phyloP scores from a whole-genome alignment of 371 early-diverging fungal genomes.

The Dichotomocladium elegans region DNA sequence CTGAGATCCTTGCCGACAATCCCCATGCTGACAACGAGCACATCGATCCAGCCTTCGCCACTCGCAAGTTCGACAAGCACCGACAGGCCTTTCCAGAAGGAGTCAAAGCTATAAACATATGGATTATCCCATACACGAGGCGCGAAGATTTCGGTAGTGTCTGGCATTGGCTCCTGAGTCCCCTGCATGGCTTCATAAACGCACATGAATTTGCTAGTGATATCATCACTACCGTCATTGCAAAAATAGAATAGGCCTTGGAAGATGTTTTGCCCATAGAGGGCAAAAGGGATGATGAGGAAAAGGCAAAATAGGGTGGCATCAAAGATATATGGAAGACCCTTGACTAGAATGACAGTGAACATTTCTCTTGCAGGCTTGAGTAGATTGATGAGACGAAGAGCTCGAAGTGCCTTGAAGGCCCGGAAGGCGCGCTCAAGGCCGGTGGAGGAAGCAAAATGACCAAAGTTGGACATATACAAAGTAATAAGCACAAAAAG shows the following conservation, averaged over 20 bases:
- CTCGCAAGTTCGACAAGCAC: constrained; percentile 65
- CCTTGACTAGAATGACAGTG: constrained; percentile 51
- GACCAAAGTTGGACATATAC: constrained; percentile 50
- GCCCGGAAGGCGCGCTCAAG: constrained; percentile 57
- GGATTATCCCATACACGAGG: constrained; percentile 69
- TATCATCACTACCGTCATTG: constrained; percentile 47
- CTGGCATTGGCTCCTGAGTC: constrained; percentile 28
- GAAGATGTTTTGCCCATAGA: constrained; percentile 65
- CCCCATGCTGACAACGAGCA: constrained; percentile 53
- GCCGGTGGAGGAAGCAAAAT: constrained; percentile 40
- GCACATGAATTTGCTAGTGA: constrained; percentile 27
- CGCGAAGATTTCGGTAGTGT: constrained; percentile 25
- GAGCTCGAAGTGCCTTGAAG: constrained; percentile 58
- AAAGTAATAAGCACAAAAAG: constrained; percentile 62
- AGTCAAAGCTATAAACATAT: constrained; percentile 63
- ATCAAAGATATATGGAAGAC: constrained; percentile 58
- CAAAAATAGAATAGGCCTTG: constrained; percentile 53
- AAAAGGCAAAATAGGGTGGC: constrained; percentile 49
- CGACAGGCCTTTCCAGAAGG: constrained; percentile 52
- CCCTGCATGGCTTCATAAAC: constrained; percentile 29
- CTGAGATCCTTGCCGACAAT: constrained; percentile 44
- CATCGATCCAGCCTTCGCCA: constrained; percentile 72
- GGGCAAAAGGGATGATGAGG: constrained; percentile 63
- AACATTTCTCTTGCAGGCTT: constrained; percentile 56
- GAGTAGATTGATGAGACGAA: constrained; percentile 59